Conservation (phyloP, 257 asterid species). For the Nicotiana obtusifolia region DNA sequence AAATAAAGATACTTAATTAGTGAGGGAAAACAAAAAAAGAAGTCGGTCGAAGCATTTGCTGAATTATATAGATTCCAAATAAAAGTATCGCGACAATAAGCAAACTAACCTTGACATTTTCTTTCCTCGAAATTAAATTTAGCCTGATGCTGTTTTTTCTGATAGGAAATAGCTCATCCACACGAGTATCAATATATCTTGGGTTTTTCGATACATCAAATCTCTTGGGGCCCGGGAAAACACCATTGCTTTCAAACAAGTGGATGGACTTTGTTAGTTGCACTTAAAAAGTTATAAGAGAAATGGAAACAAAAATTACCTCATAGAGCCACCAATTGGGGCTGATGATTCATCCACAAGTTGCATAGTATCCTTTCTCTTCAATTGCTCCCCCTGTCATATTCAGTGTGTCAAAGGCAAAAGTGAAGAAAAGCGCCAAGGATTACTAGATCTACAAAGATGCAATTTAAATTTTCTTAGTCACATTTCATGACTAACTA, state of each 20-base stretch:
- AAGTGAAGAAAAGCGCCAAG: not conserved
- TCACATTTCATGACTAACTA: not conserved
- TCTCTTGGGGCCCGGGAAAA: constrained; percentile 37
- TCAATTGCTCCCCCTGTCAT: constrained; percentile 71
- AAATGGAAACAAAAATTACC: constrained; percentile 33
- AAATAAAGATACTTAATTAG: not conserved
- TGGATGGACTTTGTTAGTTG: not conserved
- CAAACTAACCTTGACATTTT: constrained; percentile 45
- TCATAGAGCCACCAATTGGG: constrained; percentile 20
- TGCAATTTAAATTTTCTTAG: not conserved
- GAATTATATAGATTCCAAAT: not conserved
- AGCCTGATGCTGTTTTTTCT: constrained; percentile 50
- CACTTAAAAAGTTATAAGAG: constrained; percentile 5
- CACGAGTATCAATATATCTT: constrained; percentile 46
- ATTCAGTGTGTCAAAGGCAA: not conserved
- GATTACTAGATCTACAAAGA: not conserved
- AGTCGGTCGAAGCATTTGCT: not conserved
- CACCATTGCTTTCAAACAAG: constrained; percentile 43
- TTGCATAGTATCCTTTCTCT: constrained; percentile 42
- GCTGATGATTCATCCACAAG: constrained; percentile 42
- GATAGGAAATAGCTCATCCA: constrained; percentile 59
- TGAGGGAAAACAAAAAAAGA: not conserved
- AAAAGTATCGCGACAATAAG: not conserved
- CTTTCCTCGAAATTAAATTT: constrained; percentile 47
- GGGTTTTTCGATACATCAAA: constrained; percentile 44